Conservation (phyloP, 208 protist species). For the Wallacemonas sp. region DNA sequence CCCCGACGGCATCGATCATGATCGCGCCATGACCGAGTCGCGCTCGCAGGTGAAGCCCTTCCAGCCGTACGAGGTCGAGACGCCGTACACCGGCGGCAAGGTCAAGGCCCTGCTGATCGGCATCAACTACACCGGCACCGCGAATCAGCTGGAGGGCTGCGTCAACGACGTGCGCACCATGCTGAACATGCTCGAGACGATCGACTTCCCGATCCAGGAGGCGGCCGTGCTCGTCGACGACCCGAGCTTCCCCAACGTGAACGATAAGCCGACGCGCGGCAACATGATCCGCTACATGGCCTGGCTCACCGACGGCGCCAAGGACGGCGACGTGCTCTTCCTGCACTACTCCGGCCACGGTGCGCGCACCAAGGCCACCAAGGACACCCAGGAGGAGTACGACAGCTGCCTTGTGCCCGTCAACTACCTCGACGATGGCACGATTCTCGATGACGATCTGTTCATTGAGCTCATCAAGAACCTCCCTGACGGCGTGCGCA, state of each 20-base stretch:
- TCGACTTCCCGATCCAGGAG: conserved; percentile 43
- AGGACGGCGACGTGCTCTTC: conserved; percentile 80
- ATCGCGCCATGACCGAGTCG: neutral
- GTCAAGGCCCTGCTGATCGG: conserved; percentile 63
- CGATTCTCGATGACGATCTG: conserved; percentile 91
- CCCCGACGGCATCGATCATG: neutral
- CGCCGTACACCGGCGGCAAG: conserved; percentile 28
- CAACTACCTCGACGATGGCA: conserved; percentile 58
- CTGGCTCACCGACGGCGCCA: conserved; percentile 64
- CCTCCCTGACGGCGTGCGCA: conserved; percentile 78
- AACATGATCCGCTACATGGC: conserved; percentile 79
- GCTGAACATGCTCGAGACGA: conserved; percentile 63
- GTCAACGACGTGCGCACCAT: conserved; percentile 70
- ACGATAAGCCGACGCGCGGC: conserved; percentile 41
- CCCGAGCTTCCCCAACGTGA: conserved; percentile 38
- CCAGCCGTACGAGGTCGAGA: conserved; percentile 40
- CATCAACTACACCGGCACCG: conserved; percentile 80
- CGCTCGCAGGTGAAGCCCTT: conserved; percentile 15
- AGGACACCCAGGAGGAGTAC: conserved; percentile 54
- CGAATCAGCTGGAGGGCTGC: conserved; percentile 60
- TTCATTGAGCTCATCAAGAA: conserved; percentile 70
- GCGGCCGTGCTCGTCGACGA: conserved; percentile 77
- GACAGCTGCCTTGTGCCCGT: conserved; percentile 86
- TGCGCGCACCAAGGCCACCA: conserved; percentile 41
- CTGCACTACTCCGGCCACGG: conserved; percentile 87